Conservation (phyloP, 2,329 filamentous ascomycete species). For the Neurospora sp. region DNA sequence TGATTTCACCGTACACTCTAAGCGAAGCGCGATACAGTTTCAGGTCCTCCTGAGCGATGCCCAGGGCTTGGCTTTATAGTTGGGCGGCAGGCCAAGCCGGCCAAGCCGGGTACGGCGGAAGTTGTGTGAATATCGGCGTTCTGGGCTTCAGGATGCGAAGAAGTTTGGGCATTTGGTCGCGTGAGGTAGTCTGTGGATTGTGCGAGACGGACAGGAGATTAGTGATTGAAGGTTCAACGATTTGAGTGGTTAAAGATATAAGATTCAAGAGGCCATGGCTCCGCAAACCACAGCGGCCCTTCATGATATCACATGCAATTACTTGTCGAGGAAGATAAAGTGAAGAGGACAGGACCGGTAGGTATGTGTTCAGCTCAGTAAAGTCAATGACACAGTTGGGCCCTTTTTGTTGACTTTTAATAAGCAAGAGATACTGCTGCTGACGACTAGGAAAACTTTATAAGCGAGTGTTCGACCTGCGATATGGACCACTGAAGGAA, state of each 20-base stretch:
- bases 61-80: not conserved
- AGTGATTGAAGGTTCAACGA: not conserved
- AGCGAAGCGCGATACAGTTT: not conserved
- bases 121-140: not conserved
- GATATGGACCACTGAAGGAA: not conserved
- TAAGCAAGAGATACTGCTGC: not conserved
- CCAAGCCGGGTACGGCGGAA: not conserved
- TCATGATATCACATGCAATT: not conserved
- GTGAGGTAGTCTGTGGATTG: not conserved
- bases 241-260: not conserved
- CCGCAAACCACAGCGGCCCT: not conserved
- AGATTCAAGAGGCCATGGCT: not conserved
- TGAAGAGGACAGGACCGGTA: not conserved
- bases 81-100: not conserved
- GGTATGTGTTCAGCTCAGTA: not conserved
- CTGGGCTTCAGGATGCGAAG: not conserved
- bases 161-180: not conserved
- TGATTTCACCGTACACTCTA: not conserved
- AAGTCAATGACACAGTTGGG: not conserved
- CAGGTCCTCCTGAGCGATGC: not conserved
- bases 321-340: not conserved
- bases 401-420: not conserved
- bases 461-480: not conserved
- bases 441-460: not conserved
- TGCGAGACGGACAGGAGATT: not conserved